Evolutionary conservation across 1,284 basidiomycete genomes (phyloP).

Genomic region (Rhodotorula sp.): DNA sequence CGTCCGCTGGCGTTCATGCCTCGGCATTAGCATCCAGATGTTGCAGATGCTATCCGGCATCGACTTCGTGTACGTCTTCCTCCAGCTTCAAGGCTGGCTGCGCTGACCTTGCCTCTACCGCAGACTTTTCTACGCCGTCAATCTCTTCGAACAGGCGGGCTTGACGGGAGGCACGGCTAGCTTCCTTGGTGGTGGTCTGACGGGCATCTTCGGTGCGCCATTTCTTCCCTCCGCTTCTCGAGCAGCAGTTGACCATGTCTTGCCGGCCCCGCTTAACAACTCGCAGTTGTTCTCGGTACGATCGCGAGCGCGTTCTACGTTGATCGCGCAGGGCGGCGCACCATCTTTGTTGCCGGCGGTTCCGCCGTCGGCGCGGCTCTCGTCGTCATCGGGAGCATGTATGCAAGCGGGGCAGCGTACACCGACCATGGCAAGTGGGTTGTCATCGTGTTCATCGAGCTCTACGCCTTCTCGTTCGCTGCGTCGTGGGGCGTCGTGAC

Average conservation of each 20-base stretch:
- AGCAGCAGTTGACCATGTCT: background rate
- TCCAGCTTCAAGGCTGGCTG: background rate
- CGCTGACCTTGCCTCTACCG: background rate
- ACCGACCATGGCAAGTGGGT: conserved; percentile 53
- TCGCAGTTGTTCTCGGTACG: conserved; percentile 1
- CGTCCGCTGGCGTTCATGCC: conserved; percentile 50
- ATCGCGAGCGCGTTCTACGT: conserved; percentile 10
- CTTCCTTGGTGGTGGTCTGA: conserved; percentile 60
- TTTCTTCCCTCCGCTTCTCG: background rate
- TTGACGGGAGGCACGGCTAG: conserved; percentile 57
- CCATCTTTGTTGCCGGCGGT: conserved; percentile 57
- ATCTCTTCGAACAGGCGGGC: conserved; percentile 21
- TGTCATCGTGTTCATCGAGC: conserved; percentile 58
- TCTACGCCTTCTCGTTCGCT: conserved; percentile 20
- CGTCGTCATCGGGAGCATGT: conserved; percentile 55
- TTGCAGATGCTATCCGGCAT: conserved; percentile 26
- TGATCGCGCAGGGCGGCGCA: conserved; percentile 54
- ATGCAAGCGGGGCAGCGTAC: conserved; percentile 43
- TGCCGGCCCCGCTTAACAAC: background rate
- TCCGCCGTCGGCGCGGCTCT: conserved; percentile 53
- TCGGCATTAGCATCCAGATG: conserved; percentile 56
- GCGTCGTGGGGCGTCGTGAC: conserved; percentile 38
- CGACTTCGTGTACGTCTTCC: conserved; percentile 14
- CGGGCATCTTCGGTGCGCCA: conserved; percentile 45
- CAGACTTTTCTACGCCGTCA: conserved; percentile 55